Evolutionary conservation across 352 stramenopile species (phyloP).

Genomic region (Aphanomyces stellatus): DNA sequence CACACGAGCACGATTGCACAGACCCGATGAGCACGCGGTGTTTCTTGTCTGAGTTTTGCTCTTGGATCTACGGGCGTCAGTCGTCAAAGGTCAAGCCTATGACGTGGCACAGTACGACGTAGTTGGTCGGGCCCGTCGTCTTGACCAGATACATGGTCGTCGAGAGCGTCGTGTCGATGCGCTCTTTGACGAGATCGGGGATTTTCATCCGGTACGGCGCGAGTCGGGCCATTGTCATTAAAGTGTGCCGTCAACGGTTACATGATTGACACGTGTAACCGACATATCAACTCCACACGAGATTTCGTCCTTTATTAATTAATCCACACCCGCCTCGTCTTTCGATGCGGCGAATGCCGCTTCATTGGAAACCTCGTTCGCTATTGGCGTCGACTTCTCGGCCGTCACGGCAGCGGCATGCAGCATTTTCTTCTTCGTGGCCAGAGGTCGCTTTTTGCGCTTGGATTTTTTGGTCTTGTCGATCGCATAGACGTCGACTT

Average conservation of each 20-base stretch:
- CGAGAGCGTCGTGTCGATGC: conserved; percentile 54
- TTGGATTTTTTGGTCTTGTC: not conserved
- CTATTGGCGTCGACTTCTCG: not conserved
- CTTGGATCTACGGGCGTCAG: conserved; percentile 40
- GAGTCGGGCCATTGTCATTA: conserved; percentile 20
- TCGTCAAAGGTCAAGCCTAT: not conserved
- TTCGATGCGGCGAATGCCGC: too few species aligned
- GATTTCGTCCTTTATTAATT: too few species aligned
- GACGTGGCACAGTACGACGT: conserved; percentile 34
- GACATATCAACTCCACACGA: too few species aligned
- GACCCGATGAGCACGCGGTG: conserved; percentile 69
- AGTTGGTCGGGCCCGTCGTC: conserved; percentile 65
- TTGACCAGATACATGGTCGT: conserved; percentile 78
- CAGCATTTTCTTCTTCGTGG: conserved; percentile 4
- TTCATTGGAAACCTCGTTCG: too few species aligned
- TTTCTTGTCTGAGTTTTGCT: conserved; percentile 62
- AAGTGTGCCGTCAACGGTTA: not conserved
- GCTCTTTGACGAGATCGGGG: conserved; percentile 33
- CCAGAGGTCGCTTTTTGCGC: not conserved
- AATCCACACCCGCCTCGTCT: too few species aligned
- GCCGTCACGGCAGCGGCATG: not conserved
- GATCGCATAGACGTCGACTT: not conserved
- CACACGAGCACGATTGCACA: conserved; percentile 64
- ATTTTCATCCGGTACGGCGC: conserved; percentile 54
- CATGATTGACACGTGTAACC: too few species aligned